phyloP scores from a whole-genome alignment of 2,329 filamentous ascomycete species.

The Fusarium ambrosium region DNA sequence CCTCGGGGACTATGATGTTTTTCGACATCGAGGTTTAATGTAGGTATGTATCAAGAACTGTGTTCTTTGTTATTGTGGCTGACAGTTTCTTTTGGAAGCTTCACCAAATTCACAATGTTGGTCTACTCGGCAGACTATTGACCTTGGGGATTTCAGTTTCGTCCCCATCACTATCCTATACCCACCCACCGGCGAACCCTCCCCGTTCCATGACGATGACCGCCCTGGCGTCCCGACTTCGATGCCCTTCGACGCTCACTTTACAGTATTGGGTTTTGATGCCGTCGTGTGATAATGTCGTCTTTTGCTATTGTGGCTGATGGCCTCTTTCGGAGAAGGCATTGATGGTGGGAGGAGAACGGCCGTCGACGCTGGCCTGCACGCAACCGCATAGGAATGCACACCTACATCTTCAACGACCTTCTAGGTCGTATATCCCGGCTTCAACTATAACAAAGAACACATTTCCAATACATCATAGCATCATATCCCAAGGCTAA shows the following conservation, averaged over 20 bases:
- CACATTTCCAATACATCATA: too few species aligned
- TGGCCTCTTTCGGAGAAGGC: too few species aligned
- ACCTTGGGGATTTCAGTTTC: not conserved
- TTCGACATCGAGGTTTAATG: not conserved
- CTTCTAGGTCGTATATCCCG: not conserved
- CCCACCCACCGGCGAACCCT: not conserved
- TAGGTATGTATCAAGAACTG: not conserved
- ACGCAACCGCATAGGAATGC: not conserved
- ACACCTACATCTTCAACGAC: not conserved
- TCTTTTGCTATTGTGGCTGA: not conserved
- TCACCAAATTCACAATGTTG: not conserved
- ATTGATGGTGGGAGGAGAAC: not conserved
- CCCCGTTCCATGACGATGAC: slow-evolving; percentile 6
- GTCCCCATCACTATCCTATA: slow-evolving; percentile 8
- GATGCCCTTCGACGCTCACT: not conserved
- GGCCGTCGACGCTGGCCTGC: not conserved
- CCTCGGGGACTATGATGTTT: not conserved
- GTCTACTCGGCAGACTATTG: not conserved
- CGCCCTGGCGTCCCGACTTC: not conserved
- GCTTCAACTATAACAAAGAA: too few species aligned
- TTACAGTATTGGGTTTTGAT: not conserved
- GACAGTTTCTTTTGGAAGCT: not conserved
- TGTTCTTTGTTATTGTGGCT: not conserved
- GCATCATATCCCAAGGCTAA: too few species aligned
- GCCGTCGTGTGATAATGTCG: not conserved